A percentile compares a stretch with the other conserved stretches of the same genome.
These are phyloP conservation scores for Mycena latifolia DNA, from an alignment of 768 basidiomycete species.

Conservation along the genomic window DNA sequence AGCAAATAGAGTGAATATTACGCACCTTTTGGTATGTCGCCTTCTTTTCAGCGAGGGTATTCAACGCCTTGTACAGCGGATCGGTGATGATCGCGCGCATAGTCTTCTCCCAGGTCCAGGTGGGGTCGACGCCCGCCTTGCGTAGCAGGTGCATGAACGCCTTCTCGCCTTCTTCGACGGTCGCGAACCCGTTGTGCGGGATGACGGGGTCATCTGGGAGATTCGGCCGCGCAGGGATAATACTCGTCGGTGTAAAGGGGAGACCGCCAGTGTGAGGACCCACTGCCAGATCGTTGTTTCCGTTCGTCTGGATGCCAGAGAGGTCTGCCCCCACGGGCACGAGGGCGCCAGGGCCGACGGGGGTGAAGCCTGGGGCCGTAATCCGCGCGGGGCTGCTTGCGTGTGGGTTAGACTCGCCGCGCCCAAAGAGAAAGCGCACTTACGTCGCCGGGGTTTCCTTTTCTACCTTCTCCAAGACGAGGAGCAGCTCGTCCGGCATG, in stretches of 20 bases:
- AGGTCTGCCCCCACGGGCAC: constrained; percentile 66
- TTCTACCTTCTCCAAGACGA: constrained; percentile 89
- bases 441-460: constrained; percentile 61
- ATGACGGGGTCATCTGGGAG: constrained; percentile 90
- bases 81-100: constrained; percentile 99
- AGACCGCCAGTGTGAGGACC: constrained; percentile 66
- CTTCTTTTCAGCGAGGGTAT: constrained; percentile 95
- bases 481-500: constrained; percentile 91
- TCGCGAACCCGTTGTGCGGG: constrained; percentile 90
- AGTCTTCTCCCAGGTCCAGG: constrained; percentile 98
- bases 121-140: constrained; percentile 90
- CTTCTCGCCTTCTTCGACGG: constrained; percentile 91
- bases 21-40: constrained; percentile 92
- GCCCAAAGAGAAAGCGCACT: constrained; percentile 14
- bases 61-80: constrained; percentile 94
- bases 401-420: constrained; percentile 9
- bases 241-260: constrained; percentile 70
- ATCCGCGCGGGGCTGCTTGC: constrained; percentile 46
- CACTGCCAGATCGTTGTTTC: constrained; percentile 63
- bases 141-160: constrained; percentile 93
- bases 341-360: constrained; percentile 65
- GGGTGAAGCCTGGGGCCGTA: constrained; percentile 58
- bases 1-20: no score
- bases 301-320: constrained; percentile 62
- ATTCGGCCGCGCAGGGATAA: constrained; percentile 81